These are phyloP conservation scores for Sporothrix sp. DNA, from an alignment of 2,329 filamentous ascomycete species.

Conservation along the genomic window DNA sequence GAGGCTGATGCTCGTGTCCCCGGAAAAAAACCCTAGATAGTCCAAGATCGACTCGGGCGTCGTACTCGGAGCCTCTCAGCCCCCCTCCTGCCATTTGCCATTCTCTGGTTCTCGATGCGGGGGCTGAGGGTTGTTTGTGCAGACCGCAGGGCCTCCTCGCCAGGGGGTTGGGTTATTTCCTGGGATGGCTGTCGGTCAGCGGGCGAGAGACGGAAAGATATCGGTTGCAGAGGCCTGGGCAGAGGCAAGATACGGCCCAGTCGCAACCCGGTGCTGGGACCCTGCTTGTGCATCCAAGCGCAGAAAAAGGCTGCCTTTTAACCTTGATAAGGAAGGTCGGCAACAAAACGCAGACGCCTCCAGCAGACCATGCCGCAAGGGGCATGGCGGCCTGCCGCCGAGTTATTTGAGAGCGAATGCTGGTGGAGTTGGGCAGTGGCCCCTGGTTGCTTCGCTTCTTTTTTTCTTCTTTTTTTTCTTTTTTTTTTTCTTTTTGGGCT, in stretches of 20 bases:
- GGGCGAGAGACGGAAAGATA: background rate
- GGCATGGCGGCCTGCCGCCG: constrained; percentile 7
- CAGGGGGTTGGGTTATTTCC: background rate
- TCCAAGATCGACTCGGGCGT: background rate
- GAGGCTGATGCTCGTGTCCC: background rate
- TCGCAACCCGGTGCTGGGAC: too few relatives aligned
- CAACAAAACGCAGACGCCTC: background rate
- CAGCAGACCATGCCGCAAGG: background rate
- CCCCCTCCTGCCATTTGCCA: background rate
- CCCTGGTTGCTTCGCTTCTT: too few relatives aligned
- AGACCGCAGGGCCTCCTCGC: background rate
- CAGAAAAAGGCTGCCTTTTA: constrained; percentile 3
- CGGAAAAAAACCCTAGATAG: constrained; percentile 4
- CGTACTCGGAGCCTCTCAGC: background rate
- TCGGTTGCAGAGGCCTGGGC: too few relatives aligned
- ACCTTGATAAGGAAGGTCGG: constrained; percentile 12
- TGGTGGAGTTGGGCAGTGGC: background rate
- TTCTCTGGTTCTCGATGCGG: background rate
- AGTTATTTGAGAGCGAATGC: constrained; percentile 7
- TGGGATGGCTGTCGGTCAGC: constrained; percentile 4
- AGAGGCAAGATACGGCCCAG: too few relatives aligned
- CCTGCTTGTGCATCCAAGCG: constrained; percentile 1
- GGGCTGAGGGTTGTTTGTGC: background rate
- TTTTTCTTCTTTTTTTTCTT: background rate
- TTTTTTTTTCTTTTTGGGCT: too few relatives aligned